These are phyloP conservation scores for Thraustochytrium sp. DNA, from an alignment of 352 stramenopile genomes.

Conservation along the genomic window DNA sequence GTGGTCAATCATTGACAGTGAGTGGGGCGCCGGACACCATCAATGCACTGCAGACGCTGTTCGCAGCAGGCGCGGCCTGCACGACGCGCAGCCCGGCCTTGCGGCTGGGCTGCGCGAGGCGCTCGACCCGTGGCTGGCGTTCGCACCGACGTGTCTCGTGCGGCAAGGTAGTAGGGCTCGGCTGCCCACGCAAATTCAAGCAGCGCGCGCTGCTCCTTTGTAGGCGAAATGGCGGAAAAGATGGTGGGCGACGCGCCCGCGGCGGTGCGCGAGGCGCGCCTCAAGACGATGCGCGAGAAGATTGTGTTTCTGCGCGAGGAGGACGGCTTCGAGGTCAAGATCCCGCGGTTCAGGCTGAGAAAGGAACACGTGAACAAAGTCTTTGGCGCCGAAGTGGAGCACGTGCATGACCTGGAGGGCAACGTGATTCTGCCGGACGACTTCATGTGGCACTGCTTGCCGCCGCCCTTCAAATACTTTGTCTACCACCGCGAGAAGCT, in stretches of 20 bases:
- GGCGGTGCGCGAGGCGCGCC: not conserved
- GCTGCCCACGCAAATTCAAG: too few relatives aligned
- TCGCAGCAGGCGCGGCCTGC: too few relatives aligned
- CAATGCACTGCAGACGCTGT: too few relatives aligned
- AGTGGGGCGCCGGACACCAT: too few relatives aligned
- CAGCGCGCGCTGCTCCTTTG: too few relatives aligned
- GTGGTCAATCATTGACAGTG: too few relatives aligned
- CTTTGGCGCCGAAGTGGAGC: conserved; percentile 6
- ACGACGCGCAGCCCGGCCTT: too few relatives aligned
- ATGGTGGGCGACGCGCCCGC: not conserved
- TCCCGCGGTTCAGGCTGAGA: conserved; percentile 12
- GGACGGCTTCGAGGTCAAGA: not conserved
- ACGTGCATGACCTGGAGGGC: not conserved
- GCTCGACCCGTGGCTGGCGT: too few relatives aligned
- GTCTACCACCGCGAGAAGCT: not conserved
- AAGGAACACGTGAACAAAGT: conserved; percentile 9
- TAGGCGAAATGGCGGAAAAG: conserved; percentile 7
- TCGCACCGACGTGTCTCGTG: too few relatives aligned
- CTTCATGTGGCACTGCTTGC: conserved; percentile 38
- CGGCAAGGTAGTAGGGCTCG: too few relatives aligned
- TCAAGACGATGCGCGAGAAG: conserved; percentile 18
- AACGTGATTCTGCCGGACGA: not conserved
- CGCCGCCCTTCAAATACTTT: conserved; percentile 37
- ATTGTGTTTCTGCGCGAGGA: conserved; percentile 7
- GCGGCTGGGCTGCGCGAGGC: too few relatives aligned